Conservation (phyloP, 441 rosid genomes). For the Pelargonium australe region DNA sequence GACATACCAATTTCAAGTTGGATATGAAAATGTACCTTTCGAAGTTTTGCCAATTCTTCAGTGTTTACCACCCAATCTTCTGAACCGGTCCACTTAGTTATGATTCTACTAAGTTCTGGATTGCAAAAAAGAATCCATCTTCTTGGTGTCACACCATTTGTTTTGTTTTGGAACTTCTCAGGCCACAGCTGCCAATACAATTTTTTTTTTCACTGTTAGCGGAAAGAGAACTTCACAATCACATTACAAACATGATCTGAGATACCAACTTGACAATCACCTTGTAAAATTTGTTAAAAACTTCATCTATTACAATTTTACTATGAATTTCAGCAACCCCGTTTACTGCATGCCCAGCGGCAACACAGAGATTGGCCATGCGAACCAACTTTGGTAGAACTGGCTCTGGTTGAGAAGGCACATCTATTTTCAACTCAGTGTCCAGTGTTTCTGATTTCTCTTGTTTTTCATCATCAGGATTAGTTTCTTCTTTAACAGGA, state of each 20-base stretch:
- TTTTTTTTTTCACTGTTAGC: not conserved
- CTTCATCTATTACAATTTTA: constrained; percentile 81
- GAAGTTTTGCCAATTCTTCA: constrained; percentile 45
- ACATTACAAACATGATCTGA: not conserved
- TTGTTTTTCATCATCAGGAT: constrained; percentile 20
- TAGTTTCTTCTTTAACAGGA: constrained; percentile 26
- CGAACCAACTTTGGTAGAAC: constrained; percentile 67
- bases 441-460: constrained; percentile 17
- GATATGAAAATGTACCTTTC: not conserved
- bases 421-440: constrained; percentile 16
- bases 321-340: constrained; percentile 97
- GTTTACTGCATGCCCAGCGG: constrained; percentile 86
- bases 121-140: constrained; percentile 90
- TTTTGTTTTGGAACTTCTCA: constrained; percentile 81
- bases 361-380: constrained; percentile 96
- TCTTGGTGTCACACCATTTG: constrained; percentile 95
- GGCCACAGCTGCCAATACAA: constrained; percentile 72
- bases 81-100: constrained; percentile 71
- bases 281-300: constrained; percentile 70
- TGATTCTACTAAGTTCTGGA: constrained; percentile 66
- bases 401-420: constrained; percentile 25
- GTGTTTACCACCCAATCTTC: constrained; percentile 82
- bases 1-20: not conserved
- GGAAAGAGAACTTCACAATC: not conserved
- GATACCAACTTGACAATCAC: constrained; percentile 24